Conservation (phyloP, 768 basidiomycete genomes). For the Collybiopsis luxurians region DNA sequence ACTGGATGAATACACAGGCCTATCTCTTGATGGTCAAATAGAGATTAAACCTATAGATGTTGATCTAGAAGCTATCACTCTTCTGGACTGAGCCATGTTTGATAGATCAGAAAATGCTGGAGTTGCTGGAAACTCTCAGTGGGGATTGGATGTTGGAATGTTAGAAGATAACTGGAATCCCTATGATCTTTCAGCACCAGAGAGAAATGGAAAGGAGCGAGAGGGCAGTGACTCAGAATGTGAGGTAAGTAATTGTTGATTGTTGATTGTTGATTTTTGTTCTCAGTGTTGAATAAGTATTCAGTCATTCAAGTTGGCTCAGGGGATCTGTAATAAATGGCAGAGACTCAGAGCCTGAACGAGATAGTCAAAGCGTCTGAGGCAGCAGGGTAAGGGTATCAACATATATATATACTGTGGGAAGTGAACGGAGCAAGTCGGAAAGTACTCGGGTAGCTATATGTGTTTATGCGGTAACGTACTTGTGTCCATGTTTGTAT, state of each 20-base stretch:
- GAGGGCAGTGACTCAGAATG: not conserved
- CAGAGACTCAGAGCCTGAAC: too few relatives aligned
- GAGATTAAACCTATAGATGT: not conserved
- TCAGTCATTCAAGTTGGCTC: too few relatives aligned
- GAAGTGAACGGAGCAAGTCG: too few relatives aligned
- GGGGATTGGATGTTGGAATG: not conserved
- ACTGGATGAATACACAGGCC: not conserved
- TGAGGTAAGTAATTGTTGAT: not conserved
- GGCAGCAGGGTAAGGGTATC: too few relatives aligned
- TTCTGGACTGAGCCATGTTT: not conserved
- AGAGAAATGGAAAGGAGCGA: not conserved
- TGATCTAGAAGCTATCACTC: not conserved
- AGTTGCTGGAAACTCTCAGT: not conserved
- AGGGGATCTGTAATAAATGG: too few relatives aligned
- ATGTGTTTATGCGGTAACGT: too few relatives aligned
- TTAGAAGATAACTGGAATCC: not conserved
- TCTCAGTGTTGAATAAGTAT: too few relatives aligned
- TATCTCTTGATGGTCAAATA: not conserved
- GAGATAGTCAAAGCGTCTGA: too few relatives aligned
- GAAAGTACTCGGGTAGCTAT: too few relatives aligned
- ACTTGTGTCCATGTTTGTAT: too few relatives aligned
- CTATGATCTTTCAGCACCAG: not conserved
- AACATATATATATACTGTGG: too few relatives aligned
- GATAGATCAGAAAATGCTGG: not conserved
- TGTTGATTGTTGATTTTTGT: too few relatives aligned